Base-by-base conservation (phyloP, 164 flowering plant genomes). In the Magnolia officinalis region DNA sequence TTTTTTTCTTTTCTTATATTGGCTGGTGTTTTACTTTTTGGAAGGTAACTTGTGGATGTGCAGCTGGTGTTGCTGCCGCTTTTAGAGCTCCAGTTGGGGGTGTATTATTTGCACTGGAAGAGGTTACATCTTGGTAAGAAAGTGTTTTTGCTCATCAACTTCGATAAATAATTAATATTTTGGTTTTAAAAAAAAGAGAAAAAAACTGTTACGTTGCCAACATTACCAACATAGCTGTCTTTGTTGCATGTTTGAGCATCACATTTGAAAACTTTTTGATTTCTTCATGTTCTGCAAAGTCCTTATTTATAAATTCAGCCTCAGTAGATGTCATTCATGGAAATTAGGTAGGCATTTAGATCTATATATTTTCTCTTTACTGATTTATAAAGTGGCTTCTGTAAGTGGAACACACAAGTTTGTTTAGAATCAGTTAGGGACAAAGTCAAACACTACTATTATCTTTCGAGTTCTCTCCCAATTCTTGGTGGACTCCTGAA, bases 11-110 rank as follows among this genome's bases (percentile, higher is more conserved):
- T 81, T 52, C 84, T 82, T 79, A 81, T 82, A 81, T 78, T 81
- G 72, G 67, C 78, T 78, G 76, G 16, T 87, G 63, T 74, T 50
- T 81, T 70, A 81, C 85, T 70, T 85, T 84, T 81, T 87, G 87
- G 81, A 87, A 96, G 99, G 99, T 96, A 65, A 96, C 99, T 77
- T 96, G 99, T 91, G 99, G 99, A 73, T 94, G 98, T 92, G 98
- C 99, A 84, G 98, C 99, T 84, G 99, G 99, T 79, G 99, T 96
- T 80, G 95, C 98, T 83, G 99, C 99, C 86, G 99, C 99, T 80
- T 96, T 96, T 80, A 90, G 99, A 89, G 99, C 99, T 84, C 99
- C 99, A 16, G 99, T 96, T 80, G 99, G 99, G 50, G 99, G 99
- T 74, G 99, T 96, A 66, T 84, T 96, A 72, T 96, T 96, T 91